Evolutionary conservation across 169 alveolate species (phyloP).

Genomic region (Babesia caballi): DNA sequence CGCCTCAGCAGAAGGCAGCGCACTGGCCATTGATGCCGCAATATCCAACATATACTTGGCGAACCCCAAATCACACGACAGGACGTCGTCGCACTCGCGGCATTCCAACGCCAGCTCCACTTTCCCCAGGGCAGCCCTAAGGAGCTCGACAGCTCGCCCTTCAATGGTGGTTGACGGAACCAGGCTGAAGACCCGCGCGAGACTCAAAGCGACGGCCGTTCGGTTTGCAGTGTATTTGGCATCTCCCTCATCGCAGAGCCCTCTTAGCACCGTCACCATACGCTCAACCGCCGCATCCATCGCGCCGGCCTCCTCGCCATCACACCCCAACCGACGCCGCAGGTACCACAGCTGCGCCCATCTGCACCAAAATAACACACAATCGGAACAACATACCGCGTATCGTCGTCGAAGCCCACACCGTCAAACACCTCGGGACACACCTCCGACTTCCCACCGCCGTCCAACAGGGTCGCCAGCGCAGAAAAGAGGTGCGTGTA

Average conservation of each 20-base stretch:
- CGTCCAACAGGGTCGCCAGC: background rate
- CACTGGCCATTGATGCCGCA: background rate
- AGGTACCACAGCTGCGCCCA: constrained; percentile 23
- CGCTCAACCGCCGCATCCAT: background rate
- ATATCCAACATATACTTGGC: background rate
- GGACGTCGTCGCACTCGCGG: background rate
- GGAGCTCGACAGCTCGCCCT: background rate
- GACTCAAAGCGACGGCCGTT: background rate
- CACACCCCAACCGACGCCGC: background rate
- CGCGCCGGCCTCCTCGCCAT: background rate
- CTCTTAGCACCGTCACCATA: background rate
- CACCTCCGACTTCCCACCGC: background rate
- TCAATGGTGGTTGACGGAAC: background rate
- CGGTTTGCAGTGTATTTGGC: background rate
- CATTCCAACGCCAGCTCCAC: background rate
- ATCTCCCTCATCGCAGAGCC: background rate
- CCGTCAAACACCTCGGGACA: background rate
- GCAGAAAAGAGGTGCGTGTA: constrained; percentile 9
- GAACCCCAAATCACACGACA: constrained; percentile 16
- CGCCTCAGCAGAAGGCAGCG: background rate
- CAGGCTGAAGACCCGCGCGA: background rate
- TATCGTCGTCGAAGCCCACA: constrained; percentile 1
- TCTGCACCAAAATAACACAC: background rate
- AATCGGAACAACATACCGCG: background rate
- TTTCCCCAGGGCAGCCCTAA: background rate